Base-by-base conservation (phyloP, 306 rosid genomes). In the Chamaecrista fasciculata region DNA sequence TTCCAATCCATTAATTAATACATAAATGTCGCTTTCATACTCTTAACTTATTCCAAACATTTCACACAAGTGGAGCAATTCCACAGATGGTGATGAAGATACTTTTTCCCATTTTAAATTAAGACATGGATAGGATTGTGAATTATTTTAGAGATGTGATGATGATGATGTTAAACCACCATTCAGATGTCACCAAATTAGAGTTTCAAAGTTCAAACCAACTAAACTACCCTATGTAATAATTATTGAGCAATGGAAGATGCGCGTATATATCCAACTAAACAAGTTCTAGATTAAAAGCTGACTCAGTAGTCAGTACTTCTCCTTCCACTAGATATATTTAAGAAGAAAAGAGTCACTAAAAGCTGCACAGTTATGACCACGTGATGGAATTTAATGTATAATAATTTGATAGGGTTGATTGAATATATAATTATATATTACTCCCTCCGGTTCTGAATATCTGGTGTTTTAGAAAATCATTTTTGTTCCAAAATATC, bases 301-400 rank as follows among this genome's bases (percentile, higher is more conserved):
- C 58, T 59, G 80, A 80, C 69, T 66, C 79, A 29, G 24, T 8
- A 16, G 33, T n/a, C n/a, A n/a, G n/a, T n/a, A n/a, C n/a, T n/a
- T n/a, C n/a, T n/a, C n/a, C n/a, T 42, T 50, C 16, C 72, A 64
- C 60, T 48, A n/a, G n/a, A n/a, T n/a, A n/a, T n/a, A n/a, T n/a
- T n/a, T n/a, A n/a, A n/a, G n/a, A n/a, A n/a, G n/a, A n/a, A n/a
- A 15, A 53, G 4, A 15, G 18, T 74, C 76, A 39, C 46, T 46
- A 16, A 28, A 20, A 47, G 28, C 1, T 31, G 20, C 59, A 70
- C 62, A 76, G 59, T 72, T 70, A 46, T 19, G 37, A 25, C 65
- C 87, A 83, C 62, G 85, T 85, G 90, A n/a, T 28, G 31, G 72
- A 28, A n/a, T n/a, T 49, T n/a, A 40, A 0, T 24, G n/a, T n/a